These are phyloP conservation scores for Linum tenue DNA, from an alignment of 345 rosid species.

Conservation along the genomic window DNA sequence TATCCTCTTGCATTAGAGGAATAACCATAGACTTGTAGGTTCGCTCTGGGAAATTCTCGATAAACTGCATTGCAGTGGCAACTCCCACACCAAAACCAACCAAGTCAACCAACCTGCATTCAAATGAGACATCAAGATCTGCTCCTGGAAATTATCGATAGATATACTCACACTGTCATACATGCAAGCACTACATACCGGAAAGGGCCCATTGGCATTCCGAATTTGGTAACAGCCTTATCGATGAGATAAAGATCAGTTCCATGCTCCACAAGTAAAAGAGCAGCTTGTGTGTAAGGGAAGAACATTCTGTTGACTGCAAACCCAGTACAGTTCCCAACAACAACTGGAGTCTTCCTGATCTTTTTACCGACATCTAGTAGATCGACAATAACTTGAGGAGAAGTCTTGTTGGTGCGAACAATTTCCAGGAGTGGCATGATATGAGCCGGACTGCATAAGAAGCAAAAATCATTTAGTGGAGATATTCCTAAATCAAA, in stretches of 20 bases:
- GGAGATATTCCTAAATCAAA: background rate
- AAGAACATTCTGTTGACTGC: conserved; percentile 98
- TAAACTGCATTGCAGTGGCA: conserved; percentile 71
- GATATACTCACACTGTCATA: background rate
- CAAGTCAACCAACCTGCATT: conserved; percentile 68
- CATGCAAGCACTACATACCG: background rate
- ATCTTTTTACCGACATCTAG: conserved; percentile 85
- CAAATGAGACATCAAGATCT: background rate
- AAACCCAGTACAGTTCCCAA: conserved; percentile 97
- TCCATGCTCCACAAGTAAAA: conserved; percentile 79
- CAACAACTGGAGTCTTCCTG: conserved; percentile 86
- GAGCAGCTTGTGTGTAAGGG: conserved; percentile 77
- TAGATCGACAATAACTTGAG: conserved; percentile 84
- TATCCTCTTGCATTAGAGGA: conserved; percentile 86
- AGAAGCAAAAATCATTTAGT: conserved; percentile 11
- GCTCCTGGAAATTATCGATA: background rate
- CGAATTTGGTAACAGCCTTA: conserved; percentile 66
- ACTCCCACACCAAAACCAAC: conserved; percentile 90
- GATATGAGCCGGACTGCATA: conserved; percentile 84
- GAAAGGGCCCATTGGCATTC: conserved; percentile 95
- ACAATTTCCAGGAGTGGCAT: conserved; percentile 97
- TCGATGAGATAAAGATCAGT: conserved; percentile 73
- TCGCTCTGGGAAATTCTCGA: conserved; percentile 73
- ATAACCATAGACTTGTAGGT: conserved; percentile 78
- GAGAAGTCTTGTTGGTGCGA: conserved; percentile 71